phyloP scores from a whole-genome alignment of 768 basidiomycete genomes.

The Leccinum subtestaceum region DNA sequence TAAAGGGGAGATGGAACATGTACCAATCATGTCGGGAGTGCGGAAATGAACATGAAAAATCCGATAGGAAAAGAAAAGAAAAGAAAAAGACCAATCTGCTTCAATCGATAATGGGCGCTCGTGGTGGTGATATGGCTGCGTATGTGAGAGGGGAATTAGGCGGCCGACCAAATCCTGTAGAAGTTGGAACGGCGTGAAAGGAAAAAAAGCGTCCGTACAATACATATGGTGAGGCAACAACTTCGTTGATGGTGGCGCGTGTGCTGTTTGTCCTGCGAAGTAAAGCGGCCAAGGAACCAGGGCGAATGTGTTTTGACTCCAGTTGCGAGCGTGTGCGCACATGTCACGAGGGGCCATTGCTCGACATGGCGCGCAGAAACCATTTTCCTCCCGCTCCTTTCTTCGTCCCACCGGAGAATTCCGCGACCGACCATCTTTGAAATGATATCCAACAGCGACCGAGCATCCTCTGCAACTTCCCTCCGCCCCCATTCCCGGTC shows the following conservation, averaged over 20 bases:
- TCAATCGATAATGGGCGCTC: conserved; percentile 35
- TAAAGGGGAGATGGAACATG: conserved; percentile 24
- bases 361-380: conserved; percentile 27
- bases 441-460: conserved; percentile 35
- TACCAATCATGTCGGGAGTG: conserved; percentile 19
- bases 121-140: conserved; percentile 21
- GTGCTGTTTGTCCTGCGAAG: conserved; percentile 21
- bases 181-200: conserved; percentile 45
- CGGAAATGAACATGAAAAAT: conserved; percentile 26
- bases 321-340: conserved; percentile 14
- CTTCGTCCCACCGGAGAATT: conserved; percentile 17
- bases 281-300: conserved; percentile 17
- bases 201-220: conserved; percentile 75
- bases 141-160: conserved; percentile 29
- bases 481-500: conserved; percentile 42
- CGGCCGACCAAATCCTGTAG: conserved; percentile 26
- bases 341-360: conserved; percentile 3
- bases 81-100: conserved; percentile 23
- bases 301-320: conserved; percentile 15
- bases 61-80: conserved; percentile 12
- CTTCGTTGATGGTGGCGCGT: conserved; percentile 28
- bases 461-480: conserved; percentile 34
- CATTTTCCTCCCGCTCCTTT: conserved; percentile 19
- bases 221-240: conserved; percentile 42
- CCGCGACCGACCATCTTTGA: conserved; percentile 35